Base-by-base conservation (phyloP, 2,329 filamentous ascomycete genomes). In the Paraphaeosphaeria sporulosa region DNA sequence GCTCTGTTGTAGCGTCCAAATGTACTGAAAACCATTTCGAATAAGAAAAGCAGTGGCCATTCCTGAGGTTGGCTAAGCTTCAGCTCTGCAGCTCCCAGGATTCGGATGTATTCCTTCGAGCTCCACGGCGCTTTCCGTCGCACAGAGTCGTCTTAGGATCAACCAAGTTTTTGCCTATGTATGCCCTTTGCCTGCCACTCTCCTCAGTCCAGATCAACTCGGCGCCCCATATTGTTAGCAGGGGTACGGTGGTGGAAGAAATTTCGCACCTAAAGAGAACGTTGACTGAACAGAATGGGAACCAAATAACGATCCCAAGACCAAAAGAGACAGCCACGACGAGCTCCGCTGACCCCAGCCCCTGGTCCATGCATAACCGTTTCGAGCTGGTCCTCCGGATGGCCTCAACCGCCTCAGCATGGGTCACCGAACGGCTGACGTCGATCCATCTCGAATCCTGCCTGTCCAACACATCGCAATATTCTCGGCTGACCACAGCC, bases 361-460 rank as follows among this genome's bases (percentile, higher is more conserved):
- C 30, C 70, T 66, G 64, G 59, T 65, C 71, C 66, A 66, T 67
- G 68, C 69, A 62, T 56, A 54, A 57, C 69, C 71, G 63, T 71
- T 75, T 75, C 69, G 53, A 74, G 74, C 53, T 61, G 63, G 60
- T 71, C 57, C 62, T 75, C 73, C 75, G 67, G n/a, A 34, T 44
- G 69, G 61, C 58, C 21, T n/a, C 62, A 57, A 67, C 68, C 68
- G 69, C 71, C 69, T 71, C 67, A 57, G 69, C 73, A 71, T 67
- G 74, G 71, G 60, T 61, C 42, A 55, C 30, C 54, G 65, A 69
- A 67, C 68, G 66, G 71, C 70, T 71, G 69, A 70, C 68, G 73
- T 67, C 74, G 74, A 77, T 77, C 74, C 69, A 71, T 71, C 65
- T 57, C 58, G 54, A 67, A 59, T 66, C 62, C 64, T 70, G 63